Evolutionary conservation across 306 rosid genomes (phyloP), one percentile per base, ranked within the genome.

Genomic region (Cucurbita argyrosperma): DNA sequence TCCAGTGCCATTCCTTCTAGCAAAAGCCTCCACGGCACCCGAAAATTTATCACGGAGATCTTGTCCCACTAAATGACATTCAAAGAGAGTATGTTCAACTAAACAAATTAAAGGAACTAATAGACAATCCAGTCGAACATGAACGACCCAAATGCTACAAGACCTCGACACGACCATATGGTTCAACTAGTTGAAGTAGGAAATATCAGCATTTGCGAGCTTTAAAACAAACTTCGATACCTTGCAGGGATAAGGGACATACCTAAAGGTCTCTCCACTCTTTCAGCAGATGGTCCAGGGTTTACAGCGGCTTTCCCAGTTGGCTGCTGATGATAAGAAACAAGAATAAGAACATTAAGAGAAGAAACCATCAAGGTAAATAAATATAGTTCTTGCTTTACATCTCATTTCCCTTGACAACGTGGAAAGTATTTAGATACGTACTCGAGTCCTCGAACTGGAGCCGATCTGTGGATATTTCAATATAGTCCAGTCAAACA

Each of bases 401-500:
- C 59, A 26, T 53, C 37, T 57, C 50, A 23, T 78, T 72, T 45
- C 7, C 16, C 72, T 18, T 45, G 69, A 72, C 62, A 56, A 13
- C 49, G 75, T 26, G 57, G 72, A 77, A 82, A 77, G 46, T 62
- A 42, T 40, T 38, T 26, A 72, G 12, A 75, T 74, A 85, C 97
- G 79, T 43, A 95, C 99, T 56, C 89, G 80, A 64, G 92, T 45
- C 81, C 96, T 88, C 45, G 97, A 90, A 78, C 97, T 87, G 74
- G 99, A 94, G 79, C 96, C 99, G 69, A 89, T 88, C 79, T 89
- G 99, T 4, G 97, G 97, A 82, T 94, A 89, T 80, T 94, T 90
- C 87, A 94, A 80, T 72, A 88, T 84, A 57, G 98, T 94, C 98
- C 98, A 94, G 79, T 94, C 98, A 83, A 90, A 94, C 69, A 90